Evolutionary conservation across 139 green algal genomes (phyloP).

Genomic region (Chlamydomonas sp.): DNA sequence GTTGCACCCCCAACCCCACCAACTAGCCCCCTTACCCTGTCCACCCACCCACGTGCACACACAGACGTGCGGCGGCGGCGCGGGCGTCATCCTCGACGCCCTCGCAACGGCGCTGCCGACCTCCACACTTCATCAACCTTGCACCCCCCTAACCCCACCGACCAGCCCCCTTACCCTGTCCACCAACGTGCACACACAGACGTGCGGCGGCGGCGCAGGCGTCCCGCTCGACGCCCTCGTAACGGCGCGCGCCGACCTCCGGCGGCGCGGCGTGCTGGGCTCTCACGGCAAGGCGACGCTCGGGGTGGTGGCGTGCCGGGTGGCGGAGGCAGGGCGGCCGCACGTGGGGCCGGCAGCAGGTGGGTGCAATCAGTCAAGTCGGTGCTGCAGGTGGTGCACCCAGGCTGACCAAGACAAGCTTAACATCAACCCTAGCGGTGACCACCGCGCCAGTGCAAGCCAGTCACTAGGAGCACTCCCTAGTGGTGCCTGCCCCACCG

Average conservation of each 20-base stretch:
- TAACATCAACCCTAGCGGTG: background rate
- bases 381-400: background rate
- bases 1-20: too few species aligned
- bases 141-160: too few species aligned
- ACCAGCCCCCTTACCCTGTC: too few species aligned
- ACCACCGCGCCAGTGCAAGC: too few species aligned
- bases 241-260: constrained; percentile 14
- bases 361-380: background rate
- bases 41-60: background rate
- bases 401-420: background rate
- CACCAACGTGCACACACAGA: constrained; percentile 7
- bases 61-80: too few species aligned
- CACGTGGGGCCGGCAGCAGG: background rate
- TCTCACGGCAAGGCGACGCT: background rate
- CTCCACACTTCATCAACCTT: too few species aligned
- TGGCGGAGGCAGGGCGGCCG: constrained; percentile 13
- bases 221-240: constrained; percentile 10
- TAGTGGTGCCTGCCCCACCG: too few species aligned
- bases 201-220: background rate
- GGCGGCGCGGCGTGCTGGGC: constrained; percentile 3
- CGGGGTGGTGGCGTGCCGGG: constrained; percentile 9
- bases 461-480: too few species aligned
- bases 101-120: too few species aligned
- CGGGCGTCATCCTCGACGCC: too few species aligned
- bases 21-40: too few species aligned